Conservation (phyloP, 495 filamentous ascomycete genomes). For the Penicillium tannophilum region DNA sequence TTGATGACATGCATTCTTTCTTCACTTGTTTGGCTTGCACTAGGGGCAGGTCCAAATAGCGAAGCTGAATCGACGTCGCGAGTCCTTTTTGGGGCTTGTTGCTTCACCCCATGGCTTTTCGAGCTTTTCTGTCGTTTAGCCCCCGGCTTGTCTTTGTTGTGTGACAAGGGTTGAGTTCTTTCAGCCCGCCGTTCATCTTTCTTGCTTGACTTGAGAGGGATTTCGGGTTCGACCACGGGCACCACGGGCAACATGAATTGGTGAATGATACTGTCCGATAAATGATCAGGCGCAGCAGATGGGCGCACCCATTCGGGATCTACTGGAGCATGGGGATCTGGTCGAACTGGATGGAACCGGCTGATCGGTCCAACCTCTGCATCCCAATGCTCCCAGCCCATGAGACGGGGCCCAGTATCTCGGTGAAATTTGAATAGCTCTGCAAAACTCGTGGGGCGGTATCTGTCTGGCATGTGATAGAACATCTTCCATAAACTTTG, state of each 20-base stretch:
- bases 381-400: constrained; percentile 21
- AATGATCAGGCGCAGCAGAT: constrained; percentile 7
- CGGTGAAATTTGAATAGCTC: constrained; percentile 26
- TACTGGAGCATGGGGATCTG: not conserved
- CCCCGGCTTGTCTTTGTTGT: too few species aligned
- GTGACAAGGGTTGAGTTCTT: too few species aligned
- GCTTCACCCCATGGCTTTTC: too few species aligned
- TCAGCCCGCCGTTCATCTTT: too few species aligned
- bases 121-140: too few species aligned
- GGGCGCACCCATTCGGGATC: constrained; percentile 17
- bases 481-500: constrained; percentile 29
- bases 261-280: constrained; percentile 24
- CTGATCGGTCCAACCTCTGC: not conserved
- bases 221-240: too few species aligned
- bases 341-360: not conserved
- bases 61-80: too few species aligned
- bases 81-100: too few species aligned
- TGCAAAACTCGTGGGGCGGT: constrained; percentile 16
- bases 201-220: too few species aligned
- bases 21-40: too few species aligned
- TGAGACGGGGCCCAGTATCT: constrained; percentile 41
- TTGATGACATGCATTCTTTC: too few species aligned
- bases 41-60: too few species aligned
- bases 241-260: constrained; percentile 14
- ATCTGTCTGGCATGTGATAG: constrained; percentile 27